phyloP scores from a whole-genome alignment of 257 asterid species.

The Apocynum venetum region DNA sequence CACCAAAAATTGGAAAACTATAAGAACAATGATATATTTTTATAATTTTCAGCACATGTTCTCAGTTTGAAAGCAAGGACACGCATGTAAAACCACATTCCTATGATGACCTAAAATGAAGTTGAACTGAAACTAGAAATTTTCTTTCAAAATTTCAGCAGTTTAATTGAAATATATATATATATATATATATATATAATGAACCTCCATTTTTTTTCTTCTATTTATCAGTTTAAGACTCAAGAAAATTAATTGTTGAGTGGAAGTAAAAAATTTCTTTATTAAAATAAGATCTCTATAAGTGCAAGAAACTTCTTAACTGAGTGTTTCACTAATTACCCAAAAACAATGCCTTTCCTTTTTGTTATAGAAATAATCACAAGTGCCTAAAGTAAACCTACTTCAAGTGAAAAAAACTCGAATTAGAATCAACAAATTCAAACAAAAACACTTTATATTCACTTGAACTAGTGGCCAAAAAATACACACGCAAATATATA shows the following conservation, averaged over 20 bases:
- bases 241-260: not conserved
- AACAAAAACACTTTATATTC: not conserved
- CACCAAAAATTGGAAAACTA: not conserved
- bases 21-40: not conserved
- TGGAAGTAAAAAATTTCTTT: not conserved
- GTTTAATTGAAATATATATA: not conserved
- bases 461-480: constrained; percentile 1
- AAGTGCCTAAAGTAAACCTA: not conserved
- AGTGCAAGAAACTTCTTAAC: not conserved
- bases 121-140: not conserved
- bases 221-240: not conserved
- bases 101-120: not conserved
- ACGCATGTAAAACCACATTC: not conserved
- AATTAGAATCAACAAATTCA: not conserved
- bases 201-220: not conserved
- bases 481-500: not conserved
- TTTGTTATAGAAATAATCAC: not conserved
- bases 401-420: not conserved
- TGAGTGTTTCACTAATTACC: not conserved
- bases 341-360: not conserved
- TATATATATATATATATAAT: no score
- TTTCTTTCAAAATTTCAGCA: not conserved
- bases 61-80: not conserved
- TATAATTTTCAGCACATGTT: not conserved
- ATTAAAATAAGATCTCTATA: not conserved